phyloP scores from a whole-genome alignment of 2,329 filamentous ascomycete genomes.

The Aspergillus floridensis region DNA sequence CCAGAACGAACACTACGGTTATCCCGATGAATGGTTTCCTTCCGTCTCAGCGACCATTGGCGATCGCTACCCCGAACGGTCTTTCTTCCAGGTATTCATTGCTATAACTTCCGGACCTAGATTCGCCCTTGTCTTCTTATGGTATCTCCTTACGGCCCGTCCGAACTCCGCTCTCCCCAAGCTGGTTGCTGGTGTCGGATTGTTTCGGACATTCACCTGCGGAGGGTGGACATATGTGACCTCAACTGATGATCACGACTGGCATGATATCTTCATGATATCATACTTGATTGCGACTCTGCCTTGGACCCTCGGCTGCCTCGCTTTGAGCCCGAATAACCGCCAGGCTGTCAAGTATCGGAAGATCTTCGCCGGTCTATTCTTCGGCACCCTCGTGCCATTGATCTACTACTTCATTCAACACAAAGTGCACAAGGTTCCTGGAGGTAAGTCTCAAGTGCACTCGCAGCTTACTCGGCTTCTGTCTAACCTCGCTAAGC shows the following conservation, averaged over 20 bases:
- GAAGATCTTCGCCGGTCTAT: constrained; percentile 76
- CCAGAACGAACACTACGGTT: constrained; percentile 92
- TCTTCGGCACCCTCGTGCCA: constrained; percentile 87
- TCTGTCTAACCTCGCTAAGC: constrained; percentile 53
- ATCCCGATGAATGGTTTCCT: constrained; percentile 93
- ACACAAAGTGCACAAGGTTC: constrained; percentile 91
- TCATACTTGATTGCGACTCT: constrained; percentile 92
- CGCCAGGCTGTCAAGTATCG: constrained; percentile 79
- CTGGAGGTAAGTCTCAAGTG: constrained; percentile 68
- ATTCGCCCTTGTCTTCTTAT: constrained; percentile 85
- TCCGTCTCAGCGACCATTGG: constrained; percentile 96
- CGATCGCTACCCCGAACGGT: constrained; percentile 93
- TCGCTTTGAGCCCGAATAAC: constrained; percentile 83
- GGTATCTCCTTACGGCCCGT: constrained; percentile 82
- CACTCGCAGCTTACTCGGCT: neutral
- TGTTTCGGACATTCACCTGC: constrained; percentile 88
- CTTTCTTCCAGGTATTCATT: constrained; percentile 96
- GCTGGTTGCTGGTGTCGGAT: constrained; percentile 72
- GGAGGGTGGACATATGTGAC: constrained; percentile 99
- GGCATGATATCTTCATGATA: constrained; percentile 99
- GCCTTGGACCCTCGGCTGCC: constrained; percentile 90
- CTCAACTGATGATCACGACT: constrained; percentile 95
- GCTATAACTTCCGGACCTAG: constrained; percentile 91
- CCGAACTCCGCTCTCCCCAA: constrained; percentile 74
- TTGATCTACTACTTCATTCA: constrained; percentile 97